Evolutionary conservation across 1,139 yeast species (phyloP).

Genomic region (Arxiozyma telluris): DNA sequence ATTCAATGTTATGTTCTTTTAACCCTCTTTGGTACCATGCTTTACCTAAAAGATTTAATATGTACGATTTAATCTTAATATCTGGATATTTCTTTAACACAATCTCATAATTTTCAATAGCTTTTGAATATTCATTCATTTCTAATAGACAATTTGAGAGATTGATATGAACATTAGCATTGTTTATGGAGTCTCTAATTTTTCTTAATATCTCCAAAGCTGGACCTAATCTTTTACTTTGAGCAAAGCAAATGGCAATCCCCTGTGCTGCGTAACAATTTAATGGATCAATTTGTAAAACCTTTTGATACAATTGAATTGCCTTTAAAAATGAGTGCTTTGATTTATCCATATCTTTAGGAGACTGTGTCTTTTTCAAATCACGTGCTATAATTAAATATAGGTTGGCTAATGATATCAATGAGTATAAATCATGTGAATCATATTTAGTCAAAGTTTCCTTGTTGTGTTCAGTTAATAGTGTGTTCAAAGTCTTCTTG

Average conservation of each 20-base stretch:
- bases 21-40: conserved; percentile 85
- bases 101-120: conserved; percentile 80
- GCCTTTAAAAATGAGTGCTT: conserved; percentile 79
- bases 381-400: conserved; percentile 81
- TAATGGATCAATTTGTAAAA: conserved; percentile 69
- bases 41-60: conserved; percentile 69
- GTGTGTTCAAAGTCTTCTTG: conserved; percentile 39
- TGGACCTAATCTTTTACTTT: conserved; percentile 62
- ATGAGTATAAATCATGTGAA: conserved; percentile 82
- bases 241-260: conserved; percentile 86
- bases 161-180: conserved; percentile 73
- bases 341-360: conserved; percentile 49
- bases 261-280: conserved; percentile 98
- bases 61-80: conserved; percentile 44
- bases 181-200: conserved; percentile 81
- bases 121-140: conserved; percentile 71
- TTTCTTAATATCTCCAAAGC: conserved; percentile 85
- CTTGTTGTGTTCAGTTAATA: conserved; percentile 74
- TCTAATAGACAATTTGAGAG: conserved; percentile 84
- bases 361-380: conserved; percentile 39
- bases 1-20: conserved; percentile 54
- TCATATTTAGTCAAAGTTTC: conserved; percentile 74
- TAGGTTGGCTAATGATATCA: conserved; percentile 82
- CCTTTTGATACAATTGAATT: conserved; percentile 83
- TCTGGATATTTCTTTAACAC: conserved; percentile 61